Base-by-base conservation (phyloP, 345 rosid genomes). In the Boechera divaricarpa region DNA sequence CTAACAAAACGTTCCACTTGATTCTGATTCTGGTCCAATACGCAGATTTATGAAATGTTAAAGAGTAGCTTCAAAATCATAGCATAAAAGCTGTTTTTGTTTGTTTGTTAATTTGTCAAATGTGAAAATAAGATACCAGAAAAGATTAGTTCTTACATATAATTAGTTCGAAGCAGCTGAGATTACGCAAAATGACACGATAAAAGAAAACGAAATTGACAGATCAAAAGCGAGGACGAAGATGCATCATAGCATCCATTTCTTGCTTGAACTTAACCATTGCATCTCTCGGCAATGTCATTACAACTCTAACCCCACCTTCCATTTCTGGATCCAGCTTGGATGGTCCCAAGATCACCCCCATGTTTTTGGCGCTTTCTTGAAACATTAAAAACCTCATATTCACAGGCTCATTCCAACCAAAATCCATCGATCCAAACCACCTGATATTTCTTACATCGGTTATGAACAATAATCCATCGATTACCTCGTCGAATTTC, bases 391-490 rank as follows among this genome's bases (percentile, higher is more conserved):
- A 33, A 26, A 79, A 81, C 7, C 81, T 41, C 48, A 82, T 36
- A 73, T 82, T 84, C 53, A 82, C 82, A 4, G 79, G 55, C 6
- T 70, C 84, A 33, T 77, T 65, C 86, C 82, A 86, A 29, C 87
- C 90, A 63, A 86, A 86, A 79, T 86, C 87, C 2, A 76, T 65
- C 16, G 67, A 76, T 62, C 82, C 86, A 10, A 81, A 7, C 1
- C 58, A 24, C 4, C 83, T 80, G 15, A 86, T 18, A 21, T 76
- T 81, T 41, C 87, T 86, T 85, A 83, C 75, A 39, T 86, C 87
- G 2, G 87, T 82, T 58, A 81, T 24, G 15, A 74, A 49, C 75
- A 83, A 81, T 33, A 6, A 11, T 16, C 79, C 81, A 5, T 85
- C 87, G 9, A 4, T 36, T 5, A 63, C 58, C 29, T 70, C 72